Evolutionary conservation across 2,329 filamentous ascomycete genomes (phyloP), one percentile per base, ranked within the genome.

Genomic region (Neocatenulostroma microsporum): DNA sequence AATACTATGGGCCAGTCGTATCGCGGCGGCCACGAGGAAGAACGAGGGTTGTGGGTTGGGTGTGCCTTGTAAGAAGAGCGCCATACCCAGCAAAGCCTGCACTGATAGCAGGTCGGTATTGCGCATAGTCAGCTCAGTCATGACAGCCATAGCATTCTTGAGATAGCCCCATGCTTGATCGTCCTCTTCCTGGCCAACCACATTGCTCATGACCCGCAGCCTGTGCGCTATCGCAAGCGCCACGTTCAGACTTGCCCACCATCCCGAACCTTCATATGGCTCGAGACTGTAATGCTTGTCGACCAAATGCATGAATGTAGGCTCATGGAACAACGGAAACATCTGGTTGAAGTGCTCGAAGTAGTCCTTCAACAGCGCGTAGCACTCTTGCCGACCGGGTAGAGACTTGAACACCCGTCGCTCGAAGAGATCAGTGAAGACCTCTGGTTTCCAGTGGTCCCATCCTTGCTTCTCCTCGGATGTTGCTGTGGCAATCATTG

Each of bases 331-430:
- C 3, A 98, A 70, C 5, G 91, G 91, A 56, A 96, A 94, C 76
- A 96, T 89, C 76, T 86, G 91, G 67, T 98, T 98, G 72, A 98
- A 96, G 63, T 95, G 95, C 55, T 94, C 85, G 49, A 98, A 98
- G 56, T 82, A 98, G 61, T 98, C 91, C 61, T 83, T 86, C 42
- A 95, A 76, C 24, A 96, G 67, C 1, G 86, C 93, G 43, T 93
- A 62, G 1, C 87, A 85, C 63, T 95, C 88, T n/a, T 79, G 72
- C 61, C 93, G 93, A 1, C 84, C 71, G 3, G 91, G 91, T 21
- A 96, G 63, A 12, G 79, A 81, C 42, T 82, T 82, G 69, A 89
- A 95, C 19, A 94, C 74, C 12, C 81, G 80, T 24, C 88, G 79
- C 36, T 80, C 78, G 64, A 96, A 96, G 14, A 98, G 76, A 58